Percentiles rank a stretch among this genome's conserved stretches.
phyloP scores from a whole-genome alignment of 495 filamentous ascomycete species.

The Bryoglossum gracile region DNA sequence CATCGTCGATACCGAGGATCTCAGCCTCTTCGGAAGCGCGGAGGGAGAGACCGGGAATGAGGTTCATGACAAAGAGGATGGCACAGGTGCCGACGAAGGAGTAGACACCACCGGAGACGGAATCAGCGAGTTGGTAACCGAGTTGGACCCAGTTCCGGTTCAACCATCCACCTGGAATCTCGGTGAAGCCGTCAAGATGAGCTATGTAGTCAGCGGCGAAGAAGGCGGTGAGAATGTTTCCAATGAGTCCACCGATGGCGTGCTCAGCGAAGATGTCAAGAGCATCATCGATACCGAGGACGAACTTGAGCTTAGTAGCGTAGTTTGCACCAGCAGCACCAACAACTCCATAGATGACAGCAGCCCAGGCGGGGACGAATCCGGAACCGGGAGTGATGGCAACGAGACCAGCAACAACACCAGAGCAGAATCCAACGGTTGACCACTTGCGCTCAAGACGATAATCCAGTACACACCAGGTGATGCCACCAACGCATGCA shows the following conservation, averaged over 20 bases:
- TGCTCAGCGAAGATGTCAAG: constrained; percentile 95
- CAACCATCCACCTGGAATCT: constrained; percentile 80
- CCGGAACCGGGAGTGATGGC: constrained; percentile 89
- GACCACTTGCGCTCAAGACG: constrained; percentile 93
- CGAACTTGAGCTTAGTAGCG: constrained; percentile 92
- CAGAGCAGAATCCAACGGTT: constrained; percentile 93
- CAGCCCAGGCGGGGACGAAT: constrained; percentile 85
- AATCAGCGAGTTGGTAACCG: constrained; percentile 83
- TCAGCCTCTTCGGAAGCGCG: constrained; percentile 80
- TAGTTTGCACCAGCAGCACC: constrained; percentile 87
- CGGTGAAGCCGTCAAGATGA: constrained; percentile 62
- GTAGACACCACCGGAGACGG: constrained; percentile 73
- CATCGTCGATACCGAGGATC: constrained; percentile 87
- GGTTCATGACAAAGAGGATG: constrained; percentile 82
- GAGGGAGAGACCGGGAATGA: constrained; percentile 76
- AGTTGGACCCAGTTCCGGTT: constrained; percentile 88
- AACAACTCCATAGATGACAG: constrained; percentile 82
- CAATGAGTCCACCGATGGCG: constrained; percentile 77
- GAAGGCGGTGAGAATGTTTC: constrained; percentile 82
- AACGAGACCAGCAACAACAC: constrained; percentile 85
- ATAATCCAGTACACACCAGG: constrained; percentile 94
- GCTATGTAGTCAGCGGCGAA: constrained; percentile 66
- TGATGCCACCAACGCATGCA: constrained; percentile 82
- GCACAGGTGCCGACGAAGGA: constrained; percentile 80
- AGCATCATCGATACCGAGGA: constrained; percentile 79